Base-by-base conservation (phyloP, 768 basidiomycete genomes). In the Amyloporia xantha region DNA sequence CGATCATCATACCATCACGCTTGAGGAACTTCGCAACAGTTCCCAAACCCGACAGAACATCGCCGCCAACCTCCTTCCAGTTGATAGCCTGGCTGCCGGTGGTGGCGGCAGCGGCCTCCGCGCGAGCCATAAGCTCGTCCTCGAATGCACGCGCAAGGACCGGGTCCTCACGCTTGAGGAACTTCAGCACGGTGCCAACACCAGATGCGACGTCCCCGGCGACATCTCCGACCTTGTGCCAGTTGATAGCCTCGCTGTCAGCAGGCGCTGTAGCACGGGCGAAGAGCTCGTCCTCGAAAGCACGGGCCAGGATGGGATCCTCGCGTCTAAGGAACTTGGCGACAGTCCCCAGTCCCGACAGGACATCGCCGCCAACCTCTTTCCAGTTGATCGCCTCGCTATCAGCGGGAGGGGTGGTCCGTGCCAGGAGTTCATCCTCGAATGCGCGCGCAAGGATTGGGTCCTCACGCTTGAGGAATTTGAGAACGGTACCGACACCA, bases 401-500 rank as follows among this genome's bases (percentile, higher is more conserved):
- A 24, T 24, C 41, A 7, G 12, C 15, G 13, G 41, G 7, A 17
- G 41, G 41, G 5, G 10, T 24, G 19, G 41, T 24, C 10, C 41
- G 41, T 11, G 41, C 41, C 5, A 43, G 5, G 24, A 44, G 26
- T 5, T 26, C 42, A n/a, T 44, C 42, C 13, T 42, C 41, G 41
- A 44, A 27, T 10, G 5, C 42, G 26, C 42, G 42, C 20, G 42
- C 42, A n/a, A 44, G 24, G 15, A 45, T 12, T 2, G 44, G 44
- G 33, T 45, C 44, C 44, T 45, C 30, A 26, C 42, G 24, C 42
- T 27, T 27, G 43, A 44, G 43, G 43, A 44, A 44, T n/a, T 27
- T 15, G 25, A 27, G 17, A 12, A 44, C 15, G 9, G 6, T n/a
- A 17, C 38, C 38, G 9, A 9, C 33, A 20, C 5, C 23, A 17